Evolutionary conservation across 768 basidiomycete species (phyloP).

Genomic region (Tricholoma saponaceum): DNA sequence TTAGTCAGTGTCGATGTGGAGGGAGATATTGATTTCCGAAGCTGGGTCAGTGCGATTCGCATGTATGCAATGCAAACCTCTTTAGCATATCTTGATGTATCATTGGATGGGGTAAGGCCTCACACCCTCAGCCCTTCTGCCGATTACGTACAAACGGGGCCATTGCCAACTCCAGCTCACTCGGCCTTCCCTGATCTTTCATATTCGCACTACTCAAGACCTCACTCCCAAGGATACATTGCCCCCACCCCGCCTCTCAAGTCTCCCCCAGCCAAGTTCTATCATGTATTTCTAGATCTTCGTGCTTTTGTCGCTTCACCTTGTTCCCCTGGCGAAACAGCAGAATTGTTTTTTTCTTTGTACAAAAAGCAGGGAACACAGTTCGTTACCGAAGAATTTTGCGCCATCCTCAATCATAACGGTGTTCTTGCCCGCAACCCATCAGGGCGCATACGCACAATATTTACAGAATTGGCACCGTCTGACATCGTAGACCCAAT

Average conservation of each 20-base stretch:
- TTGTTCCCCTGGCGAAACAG: constrained; percentile 87
- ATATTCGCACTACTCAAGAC: constrained; percentile 28
- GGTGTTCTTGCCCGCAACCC: constrained; percentile 85
- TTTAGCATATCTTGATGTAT: constrained; percentile 70
- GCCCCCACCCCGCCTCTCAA: constrained; percentile 26
- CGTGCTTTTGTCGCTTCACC: constrained; percentile 90
- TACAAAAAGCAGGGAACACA: constrained; percentile 81
- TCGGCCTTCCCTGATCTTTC: constrained; percentile 67
- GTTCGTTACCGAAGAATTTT: constrained; percentile 94
- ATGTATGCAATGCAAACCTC: constrained; percentile 91
- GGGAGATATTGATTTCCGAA: constrained; percentile 73
- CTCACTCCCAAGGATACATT: constrained; percentile 34
- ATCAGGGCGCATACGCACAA: constrained; percentile 68
- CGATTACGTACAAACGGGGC: constrained; percentile 42
- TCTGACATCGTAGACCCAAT: constrained; percentile 84
- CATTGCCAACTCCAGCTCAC: constrained; percentile 58
- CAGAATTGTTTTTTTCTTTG: constrained; percentile 90
- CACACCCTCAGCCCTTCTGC: constrained; percentile 38
- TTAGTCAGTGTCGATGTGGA: constrained; percentile 89
- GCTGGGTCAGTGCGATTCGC: constrained; percentile 84
- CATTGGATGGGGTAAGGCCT: constrained; percentile 37
- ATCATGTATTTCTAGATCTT: constrained; percentile 86
- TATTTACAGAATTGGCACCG: constrained; percentile 86
- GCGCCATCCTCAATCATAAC: constrained; percentile 85
- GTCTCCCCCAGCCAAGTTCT: constrained; percentile 64